Percentiles rank a stretch among this genome's conserved stretches.
These are phyloP conservation scores for Colletotrichum melonis DNA, from an alignment of 2,329 filamentous ascomycete species.

Conservation along the genomic window DNA sequence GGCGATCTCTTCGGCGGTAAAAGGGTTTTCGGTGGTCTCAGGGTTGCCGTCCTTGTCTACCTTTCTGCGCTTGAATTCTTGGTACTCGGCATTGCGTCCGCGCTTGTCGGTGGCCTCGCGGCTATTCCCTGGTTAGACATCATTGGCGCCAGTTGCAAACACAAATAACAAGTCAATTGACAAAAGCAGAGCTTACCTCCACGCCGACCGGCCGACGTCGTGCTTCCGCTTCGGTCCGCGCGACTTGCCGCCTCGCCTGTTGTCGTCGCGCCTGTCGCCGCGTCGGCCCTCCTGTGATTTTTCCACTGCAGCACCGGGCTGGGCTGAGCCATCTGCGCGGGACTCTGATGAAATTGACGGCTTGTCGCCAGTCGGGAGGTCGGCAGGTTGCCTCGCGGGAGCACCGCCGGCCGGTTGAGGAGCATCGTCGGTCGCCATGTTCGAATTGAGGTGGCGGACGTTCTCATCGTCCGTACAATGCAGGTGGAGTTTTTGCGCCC, in stretches of 20 bases:
- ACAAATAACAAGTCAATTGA: background rate
- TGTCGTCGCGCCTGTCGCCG: constrained; percentile 14
- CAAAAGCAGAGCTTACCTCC: constrained; percentile 14
- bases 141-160: constrained; percentile 3
- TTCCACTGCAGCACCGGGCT: constrained; percentile 1
- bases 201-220: constrained; percentile 28
- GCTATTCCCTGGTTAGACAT: constrained; percentile 48
- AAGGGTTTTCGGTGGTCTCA: constrained; percentile 55
- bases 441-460: constrained; percentile 20
- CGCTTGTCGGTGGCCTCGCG: constrained; percentile 52
- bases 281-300: constrained; percentile 4
- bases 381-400: constrained; percentile 23
- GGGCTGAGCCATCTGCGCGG: constrained; percentile 3
- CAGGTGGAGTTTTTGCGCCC: constrained; percentile 22
- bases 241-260: constrained; percentile 16
- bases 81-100: constrained; percentile 52
- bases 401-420: constrained; percentile 11
- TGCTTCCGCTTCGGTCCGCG: constrained; percentile 30
- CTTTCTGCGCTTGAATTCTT: constrained; percentile 56
- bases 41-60: constrained; percentile 49
- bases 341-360: constrained; percentile 24
- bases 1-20: constrained; percentile 83
- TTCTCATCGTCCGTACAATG: constrained; percentile 30
- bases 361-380: constrained; percentile 1
- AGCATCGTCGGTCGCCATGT: constrained; percentile 32